A percentile compares a stretch with the other conserved stretches of the same genome.
Evolutionary conservation across 257 asterid species (phyloP).

Genomic region (Pogostemon cablin): DNA sequence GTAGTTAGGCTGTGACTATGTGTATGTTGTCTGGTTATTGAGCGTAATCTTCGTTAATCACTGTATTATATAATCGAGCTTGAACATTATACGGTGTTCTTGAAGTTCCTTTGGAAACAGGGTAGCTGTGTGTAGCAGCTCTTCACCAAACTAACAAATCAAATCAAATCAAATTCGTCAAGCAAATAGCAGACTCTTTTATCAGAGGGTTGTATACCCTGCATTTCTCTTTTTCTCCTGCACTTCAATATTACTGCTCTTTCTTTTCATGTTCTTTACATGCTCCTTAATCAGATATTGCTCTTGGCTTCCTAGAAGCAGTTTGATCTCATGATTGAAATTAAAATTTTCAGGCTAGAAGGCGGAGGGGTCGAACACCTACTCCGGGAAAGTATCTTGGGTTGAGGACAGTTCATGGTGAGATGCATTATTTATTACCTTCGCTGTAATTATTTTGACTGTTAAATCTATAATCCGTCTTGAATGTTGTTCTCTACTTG

Average conservation of each 20-base stretch:
- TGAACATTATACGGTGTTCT: conserved; percentile 45
- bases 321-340: conserved; percentile 21
- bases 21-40: neutral
- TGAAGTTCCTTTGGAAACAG: conserved; percentile 81
- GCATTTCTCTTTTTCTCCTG: conserved; percentile 54
- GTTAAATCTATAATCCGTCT: neutral
- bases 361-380: conserved; percentile 90
- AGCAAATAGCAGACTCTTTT: conserved; percentile 70
- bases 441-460: neutral
- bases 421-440: conserved; percentile 20
- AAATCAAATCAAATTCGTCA: conserved; percentile 63
- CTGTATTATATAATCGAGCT: conserved; percentile 24
- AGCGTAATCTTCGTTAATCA: neutral
- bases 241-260: conserved; percentile 21
- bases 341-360: conserved; percentile 62
- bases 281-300: neutral
- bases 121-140: conserved; percentile 98
- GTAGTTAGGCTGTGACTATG: neutral
- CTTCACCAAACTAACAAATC: conserved; percentile 89
- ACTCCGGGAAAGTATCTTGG: conserved; percentile 93
- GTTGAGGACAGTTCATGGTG: conserved; percentile 58
- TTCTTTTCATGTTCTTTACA: neutral
- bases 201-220: conserved; percentile 94
- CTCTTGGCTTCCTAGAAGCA: neutral
- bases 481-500: conserved; percentile 5